These are phyloP conservation scores for Arachnomyces sp. DNA, from an alignment of 2,329 filamentous ascomycete species.

Conservation along the genomic window DNA sequence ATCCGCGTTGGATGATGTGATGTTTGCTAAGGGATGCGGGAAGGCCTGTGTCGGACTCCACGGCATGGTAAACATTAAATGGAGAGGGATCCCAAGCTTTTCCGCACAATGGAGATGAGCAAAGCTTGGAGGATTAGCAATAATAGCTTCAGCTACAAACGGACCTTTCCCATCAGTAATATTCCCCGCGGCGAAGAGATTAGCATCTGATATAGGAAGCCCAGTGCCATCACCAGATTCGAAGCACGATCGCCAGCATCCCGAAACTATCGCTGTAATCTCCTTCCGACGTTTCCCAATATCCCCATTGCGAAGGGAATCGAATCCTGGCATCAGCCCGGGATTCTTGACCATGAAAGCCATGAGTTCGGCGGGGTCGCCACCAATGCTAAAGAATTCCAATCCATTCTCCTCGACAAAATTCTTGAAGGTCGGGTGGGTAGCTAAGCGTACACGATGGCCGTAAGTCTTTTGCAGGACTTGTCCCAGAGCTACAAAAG, in stretches of 20 bases:
- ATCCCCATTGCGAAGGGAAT: slow-evolving; percentile 67
- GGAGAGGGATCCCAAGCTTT: slow-evolving; percentile 65
- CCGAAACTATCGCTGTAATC: slow-evolving; percentile 70
- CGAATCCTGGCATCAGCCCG: slow-evolving; percentile 73
- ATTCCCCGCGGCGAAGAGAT: slow-evolving; percentile 36
- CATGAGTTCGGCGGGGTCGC: slow-evolving; percentile 67
- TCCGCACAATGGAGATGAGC: slow-evolving; percentile 74
- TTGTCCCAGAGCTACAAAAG: slow-evolving; percentile 62
- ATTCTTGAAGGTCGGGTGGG: slow-evolving; percentile 58
- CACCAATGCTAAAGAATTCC: slow-evolving; percentile 70
- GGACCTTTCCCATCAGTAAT: slow-evolving; percentile 45
- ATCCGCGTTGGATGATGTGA: slow-evolving; percentile 67
- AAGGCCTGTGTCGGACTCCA: slow-evolving; percentile 82
- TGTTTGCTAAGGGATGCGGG: slow-evolving; percentile 76
- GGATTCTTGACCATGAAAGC: slow-evolving; percentile 90
- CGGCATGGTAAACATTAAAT: slow-evolving; percentile 93
- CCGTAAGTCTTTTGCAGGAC: slow-evolving; percentile 56
- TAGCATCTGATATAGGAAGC: slow-evolving; percentile 43
- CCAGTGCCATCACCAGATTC: slow-evolving; percentile 63
- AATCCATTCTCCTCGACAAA: slow-evolving; percentile 64
- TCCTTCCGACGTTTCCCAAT: slow-evolving; percentile 64
- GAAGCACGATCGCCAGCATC: slow-evolving; percentile 80
- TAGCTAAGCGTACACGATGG: slow-evolving; percentile 65
- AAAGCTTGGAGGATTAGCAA: slow-evolving; percentile 73
- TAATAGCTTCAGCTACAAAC: slow-evolving; percentile 83